phyloP scores from a whole-genome alignment of 495 filamentous ascomycete species.

The Hypoxylon cercidicola region DNA sequence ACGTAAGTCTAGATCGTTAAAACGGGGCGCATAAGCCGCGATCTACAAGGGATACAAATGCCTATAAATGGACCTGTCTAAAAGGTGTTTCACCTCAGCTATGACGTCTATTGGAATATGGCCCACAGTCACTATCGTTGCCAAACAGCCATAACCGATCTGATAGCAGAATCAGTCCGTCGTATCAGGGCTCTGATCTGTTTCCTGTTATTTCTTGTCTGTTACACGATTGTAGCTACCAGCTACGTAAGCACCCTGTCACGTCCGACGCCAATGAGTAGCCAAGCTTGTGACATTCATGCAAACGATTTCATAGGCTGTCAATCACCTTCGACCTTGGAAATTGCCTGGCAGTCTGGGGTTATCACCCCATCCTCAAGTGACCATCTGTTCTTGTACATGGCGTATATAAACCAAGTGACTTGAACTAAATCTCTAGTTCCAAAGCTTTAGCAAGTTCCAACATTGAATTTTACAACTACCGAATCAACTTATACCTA shows the following conservation, averaged over 20 bases:
- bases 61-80: conserved; percentile 21
- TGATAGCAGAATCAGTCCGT: conserved; percentile 3
- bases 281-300: conserved; percentile 16
- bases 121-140: conserved; percentile 16
- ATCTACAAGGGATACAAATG: conserved; percentile 33
- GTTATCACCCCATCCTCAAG: conserved; percentile 32
- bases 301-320: conserved; percentile 20
- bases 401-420: conserved; percentile 25
- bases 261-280: conserved; percentile 28
- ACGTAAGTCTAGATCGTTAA: conserved; percentile 3
- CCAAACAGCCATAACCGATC: conserved; percentile 12
- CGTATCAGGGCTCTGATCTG: too few species aligned
- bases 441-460: conserved; percentile 1
- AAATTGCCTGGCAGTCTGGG: conserved; percentile 18
- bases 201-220: background rate
- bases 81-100: conserved; percentile 22
- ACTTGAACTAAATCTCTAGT: conserved; percentile 6
- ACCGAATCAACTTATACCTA: conserved; percentile 2
- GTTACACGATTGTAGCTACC: conserved; percentile 25
- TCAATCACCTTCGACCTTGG: conserved; percentile 1
- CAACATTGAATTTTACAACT: background rate
- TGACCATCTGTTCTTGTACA: conserved; percentile 22
- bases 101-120: conserved; percentile 28
- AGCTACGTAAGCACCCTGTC: conserved; percentile 36
- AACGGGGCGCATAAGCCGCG: conserved; percentile 16